Evolutionary conservation across 2,329 filamentous ascomycete genomes (phyloP), one percentile per base, ranked within the genome.

Genomic region (Teratosphaeria gauchensis): DNA sequence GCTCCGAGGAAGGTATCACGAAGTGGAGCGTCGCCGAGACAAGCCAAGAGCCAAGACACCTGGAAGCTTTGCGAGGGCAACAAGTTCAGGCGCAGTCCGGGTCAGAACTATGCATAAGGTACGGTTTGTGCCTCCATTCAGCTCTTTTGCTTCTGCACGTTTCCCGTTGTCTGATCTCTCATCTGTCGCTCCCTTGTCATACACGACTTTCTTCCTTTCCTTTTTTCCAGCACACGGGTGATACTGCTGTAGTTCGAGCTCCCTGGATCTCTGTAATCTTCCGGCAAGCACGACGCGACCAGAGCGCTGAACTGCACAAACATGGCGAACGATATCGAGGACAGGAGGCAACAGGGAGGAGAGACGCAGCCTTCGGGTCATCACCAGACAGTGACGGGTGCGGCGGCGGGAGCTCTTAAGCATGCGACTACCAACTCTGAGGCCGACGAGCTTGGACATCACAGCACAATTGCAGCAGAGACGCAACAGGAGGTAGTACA

Each of bases 401-500:
- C 54, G 11, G 51, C 58, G n/a, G 51, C 32, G n/a, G 51, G 54
- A 35, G 51, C 54, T 4, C 28, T 54, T 14, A 48, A 46, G 30
- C 46, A 57, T 30, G 19, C 30, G 53, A 51, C 28, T 4, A 51
- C 31, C 24, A 28, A 28, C 24, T 28, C 24, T 3, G 21, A 31
- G n/a, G 21, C 14, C 19, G 54, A 32, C 38, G 54, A 28, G 9
- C 32, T 57, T n/a, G 30, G 52, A n/a, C 32, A 21, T 31, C 52
- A 19, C 52, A 35, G 5, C 30, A 12, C 30, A 21, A 16, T 21
- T 12, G 30, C 8, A 5, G 19, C 28, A 42, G 32, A 30, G n/a
- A 55, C 54, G 24, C 35, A 62, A 52, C 59, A 54, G 57, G 6
- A 24, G 1, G 55, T 58, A n/a, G 54, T 55, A 4, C 32, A 56